Evolutionary conservation across 1,284 basidiomycete genomes (phyloP), one percentile per base, ranked within the genome.

Genomic region (Crucibulum cyathiforme): DNA sequence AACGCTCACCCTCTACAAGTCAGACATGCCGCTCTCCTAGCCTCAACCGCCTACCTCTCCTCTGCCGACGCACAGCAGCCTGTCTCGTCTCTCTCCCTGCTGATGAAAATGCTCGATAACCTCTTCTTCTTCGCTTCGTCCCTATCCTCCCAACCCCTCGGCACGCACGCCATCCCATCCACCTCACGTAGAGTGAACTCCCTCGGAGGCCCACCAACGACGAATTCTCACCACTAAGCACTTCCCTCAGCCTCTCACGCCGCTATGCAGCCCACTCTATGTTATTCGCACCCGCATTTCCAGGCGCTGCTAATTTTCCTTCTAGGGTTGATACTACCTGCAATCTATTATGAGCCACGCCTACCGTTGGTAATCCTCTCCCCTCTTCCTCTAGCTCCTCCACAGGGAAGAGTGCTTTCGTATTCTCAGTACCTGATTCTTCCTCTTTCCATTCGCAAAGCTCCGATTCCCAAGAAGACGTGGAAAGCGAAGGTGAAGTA

Each of bases 281-380:
- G 0, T 79, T 94, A 9, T 94, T 94, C 69, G 80, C 82, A 8
- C 83, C 88, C 24, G 0, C 90, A 93, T 66, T 76, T 94, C 3
- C 75, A 78, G 8, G 81, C 82, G 0, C 77, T 93, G 19, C 78
- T 93, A 24, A 77, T 83, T 1, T 92, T 92, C 72, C 77, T 93
- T 36, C 88, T 88, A 0, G 77, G 82, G 3, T 76, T 93, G 39
- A 82, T 92, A 38, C 80, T 90, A 37, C 87, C 88, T 0, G 75
- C 81, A 9, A 82, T 85, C 4, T 86, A 94, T 59, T 83, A 86
- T 2, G 90, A 90, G 2, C 89, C 90, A 93, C 90, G 0, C 91
- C 90, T 0, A 93, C 91, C 0, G 82, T 90, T 1, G 82, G 84
- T 15, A 80, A 85, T 7, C 90, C 89, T 1, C 89, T 89, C 63